Conservation (phyloP, 2,329 filamentous ascomycete genomes). For the Ophiostoma ulmi region DNA sequence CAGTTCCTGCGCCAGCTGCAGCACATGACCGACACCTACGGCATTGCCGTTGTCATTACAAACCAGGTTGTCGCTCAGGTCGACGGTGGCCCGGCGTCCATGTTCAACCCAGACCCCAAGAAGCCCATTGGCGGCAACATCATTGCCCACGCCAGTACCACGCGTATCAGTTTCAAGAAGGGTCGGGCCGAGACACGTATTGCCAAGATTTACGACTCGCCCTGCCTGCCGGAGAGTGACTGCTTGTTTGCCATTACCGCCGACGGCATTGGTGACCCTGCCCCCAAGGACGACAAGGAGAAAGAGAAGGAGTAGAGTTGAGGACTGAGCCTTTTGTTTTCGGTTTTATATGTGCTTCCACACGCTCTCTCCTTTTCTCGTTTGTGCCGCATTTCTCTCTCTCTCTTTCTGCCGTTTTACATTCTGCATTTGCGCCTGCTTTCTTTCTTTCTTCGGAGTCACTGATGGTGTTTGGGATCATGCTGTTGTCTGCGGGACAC, state of each 20-base stretch:
- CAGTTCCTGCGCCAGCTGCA: slow-evolving; percentile 85
- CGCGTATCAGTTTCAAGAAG: slow-evolving; percentile 90
- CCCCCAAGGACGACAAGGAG: slow-evolving; percentile 90
- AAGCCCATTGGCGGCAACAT: slow-evolving; percentile 99
- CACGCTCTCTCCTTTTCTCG: neutral
- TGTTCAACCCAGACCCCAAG: slow-evolving; percentile 99
- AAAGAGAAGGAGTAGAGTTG: slow-evolving; percentile 25
- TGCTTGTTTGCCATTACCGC: slow-evolving; percentile 96
- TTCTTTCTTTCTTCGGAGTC: neutral
- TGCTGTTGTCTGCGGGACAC: slow-evolving; percentile 12
- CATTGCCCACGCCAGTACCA: slow-evolving; percentile 95
- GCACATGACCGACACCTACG: slow-evolving; percentile 75
- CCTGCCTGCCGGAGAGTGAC: slow-evolving; percentile 92
- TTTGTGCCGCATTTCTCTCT: neutral
- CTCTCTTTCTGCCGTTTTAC: neutral
- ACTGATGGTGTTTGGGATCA: slow-evolving; percentile 16
- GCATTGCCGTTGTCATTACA: slow-evolving; percentile 96
- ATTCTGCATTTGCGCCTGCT: neutral
- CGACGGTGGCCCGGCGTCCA: slow-evolving; percentile 88
- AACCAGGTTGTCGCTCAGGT: slow-evolving; percentile 99
- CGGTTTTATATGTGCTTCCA: neutral
- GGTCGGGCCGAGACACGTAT: slow-evolving; percentile 91
- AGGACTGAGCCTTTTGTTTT: too few species aligned
- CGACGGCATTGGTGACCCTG: slow-evolving; percentile 92
- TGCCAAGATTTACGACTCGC: slow-evolving; percentile 98